phyloP scores from a whole-genome alignment of 2,329 filamentous ascomycete species.

The Fusarium pseudoanthophilum region DNA sequence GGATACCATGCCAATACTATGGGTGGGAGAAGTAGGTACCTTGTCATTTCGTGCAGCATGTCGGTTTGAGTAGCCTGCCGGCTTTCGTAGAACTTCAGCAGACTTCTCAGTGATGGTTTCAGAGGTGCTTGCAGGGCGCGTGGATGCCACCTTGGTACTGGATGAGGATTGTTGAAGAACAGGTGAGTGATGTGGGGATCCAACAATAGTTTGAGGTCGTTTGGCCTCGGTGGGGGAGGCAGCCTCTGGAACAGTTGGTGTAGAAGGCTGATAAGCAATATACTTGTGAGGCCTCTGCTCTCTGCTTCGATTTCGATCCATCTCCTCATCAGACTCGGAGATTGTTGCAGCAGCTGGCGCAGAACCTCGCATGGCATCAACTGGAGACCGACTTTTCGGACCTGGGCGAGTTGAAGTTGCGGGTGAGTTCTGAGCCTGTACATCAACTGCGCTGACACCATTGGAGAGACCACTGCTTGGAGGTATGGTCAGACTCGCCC shows the following conservation, averaged over 20 bases:
- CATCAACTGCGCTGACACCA: conserved; percentile 53
- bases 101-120: conserved; percentile 46
- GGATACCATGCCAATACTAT: conserved; percentile 53
- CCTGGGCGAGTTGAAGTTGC: conserved; percentile 39
- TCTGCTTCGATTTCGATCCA: conserved; percentile 26
- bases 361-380: conserved; percentile 47
- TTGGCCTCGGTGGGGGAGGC: conserved; percentile 29
- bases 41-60: conserved; percentile 37
- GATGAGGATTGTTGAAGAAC: conserved; percentile 39
- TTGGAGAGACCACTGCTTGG: conserved; percentile 53
- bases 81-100: conserved; percentile 50
- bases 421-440: conserved; percentile 44
- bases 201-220: conserved; percentile 35
- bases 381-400: conserved; percentile 46
- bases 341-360: conserved; percentile 50
- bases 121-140: conserved; percentile 46
- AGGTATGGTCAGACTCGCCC: conserved; percentile 50
- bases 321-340: conserved; percentile 57
- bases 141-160: conserved; percentile 50
- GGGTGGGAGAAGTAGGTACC: conserved; percentile 40
- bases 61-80: conserved; percentile 40
- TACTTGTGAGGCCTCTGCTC: conserved; percentile 38
- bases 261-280: conserved; percentile 41
- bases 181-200: conserved; percentile 25
- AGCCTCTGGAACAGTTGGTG: conserved; percentile 41